phyloP scores from a whole-genome alignment of 371 early-diverging fungal genomes.

The Mucor mucedo region DNA sequence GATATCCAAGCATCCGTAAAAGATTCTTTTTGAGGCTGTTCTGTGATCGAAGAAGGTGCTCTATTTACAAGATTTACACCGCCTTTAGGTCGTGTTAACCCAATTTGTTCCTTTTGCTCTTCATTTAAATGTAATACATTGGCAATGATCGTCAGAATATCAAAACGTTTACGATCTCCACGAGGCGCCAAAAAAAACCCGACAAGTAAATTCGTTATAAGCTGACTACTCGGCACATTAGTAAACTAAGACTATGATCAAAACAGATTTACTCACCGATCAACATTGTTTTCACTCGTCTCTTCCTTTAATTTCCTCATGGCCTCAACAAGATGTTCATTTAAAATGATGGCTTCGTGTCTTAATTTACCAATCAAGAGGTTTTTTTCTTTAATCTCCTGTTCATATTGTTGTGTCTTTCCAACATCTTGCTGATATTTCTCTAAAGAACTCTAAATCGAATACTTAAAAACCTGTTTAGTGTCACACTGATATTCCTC shows the following conservation, averaged over 20 bases:
- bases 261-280: constrained; percentile 52
- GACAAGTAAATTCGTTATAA: constrained; percentile 86
- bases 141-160: constrained; percentile 88
- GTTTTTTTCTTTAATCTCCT: constrained; percentile 78
- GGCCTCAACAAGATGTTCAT: constrained; percentile 84
- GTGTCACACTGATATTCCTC: too few species aligned
- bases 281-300: constrained; percentile 79
- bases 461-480: too few species aligned
- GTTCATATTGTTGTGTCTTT: constrained; percentile 67
- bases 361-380: constrained; percentile 78
- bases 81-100: constrained; percentile 66
- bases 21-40: constrained; percentile 54
- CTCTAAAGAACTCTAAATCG: constrained; percentile 46
- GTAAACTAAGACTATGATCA: background rate
- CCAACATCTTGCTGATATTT: constrained; percentile 66
- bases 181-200: constrained; percentile 84
- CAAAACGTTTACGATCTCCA: constrained; percentile 88
- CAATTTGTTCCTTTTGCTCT: constrained; percentile 87
- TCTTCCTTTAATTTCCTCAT: constrained; percentile 84
- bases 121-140: constrained; percentile 84
- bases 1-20: constrained; percentile 91
- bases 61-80: constrained; percentile 3
- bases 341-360: constrained; percentile 83
- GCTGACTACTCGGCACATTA: constrained; percentile 54
- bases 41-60: constrained; percentile 27